phyloP scores from a whole-genome alignment of 495 filamentous ascomycete species.

The Aspergillus bertholletiae region DNA sequence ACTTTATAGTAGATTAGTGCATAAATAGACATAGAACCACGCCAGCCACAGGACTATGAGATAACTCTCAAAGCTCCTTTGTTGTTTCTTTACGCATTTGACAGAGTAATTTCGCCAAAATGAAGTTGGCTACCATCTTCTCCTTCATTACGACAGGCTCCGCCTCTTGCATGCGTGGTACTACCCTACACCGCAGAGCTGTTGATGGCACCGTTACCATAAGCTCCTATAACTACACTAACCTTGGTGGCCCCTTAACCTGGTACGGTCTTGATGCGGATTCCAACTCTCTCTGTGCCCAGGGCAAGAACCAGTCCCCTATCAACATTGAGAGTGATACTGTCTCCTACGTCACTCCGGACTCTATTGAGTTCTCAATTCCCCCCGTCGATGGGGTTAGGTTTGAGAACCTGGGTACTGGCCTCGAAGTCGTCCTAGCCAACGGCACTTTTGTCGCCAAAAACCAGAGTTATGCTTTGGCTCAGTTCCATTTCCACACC shows the following conservation, averaged over 20 bases:
- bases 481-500: conserved; percentile 70
- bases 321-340: conserved; percentile 51
- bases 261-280: conserved; percentile 53
- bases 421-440: conserved; percentile 52
- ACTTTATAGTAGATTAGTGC: no score
- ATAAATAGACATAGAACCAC: no score
- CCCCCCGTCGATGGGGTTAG: conserved; percentile 37
- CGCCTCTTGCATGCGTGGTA: no score
- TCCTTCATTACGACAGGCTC: no score
- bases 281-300: conserved; percentile 42
- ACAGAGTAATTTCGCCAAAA: no score
- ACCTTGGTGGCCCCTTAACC: conserved; percentile 49
- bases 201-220: no score
- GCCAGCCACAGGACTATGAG: no score
- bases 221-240: conserved; percentile 53
- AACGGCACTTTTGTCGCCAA: conserved; percentile 24
- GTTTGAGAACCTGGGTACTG: conserved; percentile 60
- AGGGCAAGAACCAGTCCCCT: conserved; percentile 59
- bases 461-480: conserved; percentile 38
- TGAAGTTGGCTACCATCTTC: no score
- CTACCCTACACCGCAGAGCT: no score
- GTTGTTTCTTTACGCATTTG: no score
- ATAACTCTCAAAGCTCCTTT: no score
- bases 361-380: conserved; percentile 37
- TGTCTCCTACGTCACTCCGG: conserved; percentile 14